Base-by-base conservation (phyloP, 805 yeast genomes). In the Starmerella gropengiesseri region DNA sequence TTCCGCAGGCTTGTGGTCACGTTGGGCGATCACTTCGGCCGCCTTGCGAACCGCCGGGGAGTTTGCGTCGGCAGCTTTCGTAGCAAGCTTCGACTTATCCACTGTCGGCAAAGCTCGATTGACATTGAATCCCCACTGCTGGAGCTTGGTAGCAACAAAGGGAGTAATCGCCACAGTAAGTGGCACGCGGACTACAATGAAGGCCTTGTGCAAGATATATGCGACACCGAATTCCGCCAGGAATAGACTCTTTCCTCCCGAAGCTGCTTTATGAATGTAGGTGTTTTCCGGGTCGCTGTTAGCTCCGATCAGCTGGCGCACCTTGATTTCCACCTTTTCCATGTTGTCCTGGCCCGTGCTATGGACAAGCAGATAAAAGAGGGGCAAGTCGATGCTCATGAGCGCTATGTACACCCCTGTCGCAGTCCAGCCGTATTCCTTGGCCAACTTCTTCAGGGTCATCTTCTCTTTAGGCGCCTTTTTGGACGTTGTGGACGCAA, bases 81-180 rank as follows among this genome's bases (percentile, higher is more conserved):
- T 18, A 4, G 53, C 56, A 11, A 52, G 43, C 33, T 43, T 19
- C 14, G 34, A 37, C 39, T 47, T 50, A 39, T 51, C 50, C 7
- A 52, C 50, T 6, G 47, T 29, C 7, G 56, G 56, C 20, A 51
- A 14, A 13, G 49, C 51, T 12, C 51, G 56, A 57, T 83, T 89
- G 45, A 83, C 74, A 44, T 77, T 75, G 65, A 83, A 85, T 2
- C 95, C 95, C 81, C 84, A 76, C 18, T 70, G 63, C 45, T 81
- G 73, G 48, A 89, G 69, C 36, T 65, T 57, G 40, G 61, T 66
- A 5, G 85, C 94, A 2, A 85, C 70, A 1, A 75, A 58, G 5
- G 98, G 98, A 0, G 96, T 86, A 11, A 87, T 71, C 2, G 94
- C 94, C 0, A 95, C 95, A 0, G 96, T 81, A 23, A 85, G 60